Conservation (phyloP, 2,329 filamentous ascomycete species). For the Colletotrichum orchidophilum region DNA sequence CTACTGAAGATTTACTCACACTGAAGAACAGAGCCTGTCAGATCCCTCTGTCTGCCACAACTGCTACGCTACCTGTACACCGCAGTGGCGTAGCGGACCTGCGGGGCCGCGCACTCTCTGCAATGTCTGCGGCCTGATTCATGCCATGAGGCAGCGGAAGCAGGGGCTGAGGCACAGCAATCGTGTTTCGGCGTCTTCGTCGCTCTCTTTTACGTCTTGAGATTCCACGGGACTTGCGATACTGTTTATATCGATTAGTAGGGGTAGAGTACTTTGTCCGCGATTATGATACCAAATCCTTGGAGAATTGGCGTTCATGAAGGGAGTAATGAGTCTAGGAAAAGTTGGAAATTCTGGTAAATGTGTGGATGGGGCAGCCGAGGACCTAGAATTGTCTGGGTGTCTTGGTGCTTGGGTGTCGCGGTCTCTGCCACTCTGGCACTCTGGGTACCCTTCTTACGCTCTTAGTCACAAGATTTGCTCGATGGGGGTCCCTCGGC, state of each 20-base stretch:
- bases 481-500: neutral
- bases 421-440: too few relatives aligned
- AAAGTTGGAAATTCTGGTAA: too few relatives aligned
- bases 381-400: neutral
- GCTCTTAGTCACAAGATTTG: neutral
- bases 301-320: too few relatives aligned
- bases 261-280: too few relatives aligned
- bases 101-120: neutral
- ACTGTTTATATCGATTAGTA: too few relatives aligned
- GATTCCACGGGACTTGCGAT: too few relatives aligned
- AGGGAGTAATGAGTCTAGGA: too few relatives aligned
- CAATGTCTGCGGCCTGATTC: neutral
- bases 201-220: neutral
- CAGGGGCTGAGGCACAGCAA: neutral
- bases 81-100: slow-evolving; percentile 1
- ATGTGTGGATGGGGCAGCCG: too few relatives aligned
- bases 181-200: neutral
- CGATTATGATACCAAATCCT: too few relatives aligned
- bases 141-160: slow-evolving; percentile 6
- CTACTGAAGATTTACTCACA: neutral
- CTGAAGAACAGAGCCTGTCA: neutral
- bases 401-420: neutral
- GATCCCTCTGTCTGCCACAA: neutral
- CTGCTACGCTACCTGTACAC: neutral
- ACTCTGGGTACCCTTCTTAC: neutral